These are phyloP conservation scores for Bigelowiella natans DNA, from an alignment of 78 protist species.

Conservation along the genomic window DNA sequence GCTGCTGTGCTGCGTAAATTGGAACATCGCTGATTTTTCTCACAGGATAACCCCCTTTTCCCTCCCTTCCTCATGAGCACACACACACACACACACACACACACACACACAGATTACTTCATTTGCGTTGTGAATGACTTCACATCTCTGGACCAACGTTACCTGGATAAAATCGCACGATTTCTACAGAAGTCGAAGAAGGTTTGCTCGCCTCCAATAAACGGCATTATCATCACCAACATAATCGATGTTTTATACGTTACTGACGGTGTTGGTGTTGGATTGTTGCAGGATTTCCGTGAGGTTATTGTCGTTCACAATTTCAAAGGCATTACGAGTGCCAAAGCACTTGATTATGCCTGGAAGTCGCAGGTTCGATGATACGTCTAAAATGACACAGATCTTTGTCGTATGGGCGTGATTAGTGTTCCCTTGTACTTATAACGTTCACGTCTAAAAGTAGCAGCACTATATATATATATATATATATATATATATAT, in stretches of 20 bases:
- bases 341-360: neutral
- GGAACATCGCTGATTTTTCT: too few relatives aligned
- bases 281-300: too few relatives aligned
- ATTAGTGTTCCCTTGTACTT: neutral
- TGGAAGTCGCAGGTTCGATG: neutral
- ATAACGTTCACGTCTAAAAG: neutral
- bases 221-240: too few relatives aligned
- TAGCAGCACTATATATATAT: too few relatives aligned
- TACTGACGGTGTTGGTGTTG: too few relatives aligned
- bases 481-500: neutral
- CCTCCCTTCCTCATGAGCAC: too few relatives aligned
- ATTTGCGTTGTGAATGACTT: neutral
- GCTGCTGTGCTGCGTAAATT: too few relatives aligned
- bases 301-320: conserved; percentile 1
- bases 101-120: too few relatives aligned
- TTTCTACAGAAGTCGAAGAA: neutral
- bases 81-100: too few relatives aligned
- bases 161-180: neutral
- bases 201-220: too few relatives aligned
- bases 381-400: neutral
- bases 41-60: too few relatives aligned
- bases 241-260: too few relatives aligned
- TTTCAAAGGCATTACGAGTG: neutral
- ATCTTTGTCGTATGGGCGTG: neutral
- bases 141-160: neutral